Percentiles rank a stretch among this genome's conserved stretches.
Evolutionary conservation across 345 rosid species (phyloP).

Genomic region (Bruguiera parviflora): DNA sequence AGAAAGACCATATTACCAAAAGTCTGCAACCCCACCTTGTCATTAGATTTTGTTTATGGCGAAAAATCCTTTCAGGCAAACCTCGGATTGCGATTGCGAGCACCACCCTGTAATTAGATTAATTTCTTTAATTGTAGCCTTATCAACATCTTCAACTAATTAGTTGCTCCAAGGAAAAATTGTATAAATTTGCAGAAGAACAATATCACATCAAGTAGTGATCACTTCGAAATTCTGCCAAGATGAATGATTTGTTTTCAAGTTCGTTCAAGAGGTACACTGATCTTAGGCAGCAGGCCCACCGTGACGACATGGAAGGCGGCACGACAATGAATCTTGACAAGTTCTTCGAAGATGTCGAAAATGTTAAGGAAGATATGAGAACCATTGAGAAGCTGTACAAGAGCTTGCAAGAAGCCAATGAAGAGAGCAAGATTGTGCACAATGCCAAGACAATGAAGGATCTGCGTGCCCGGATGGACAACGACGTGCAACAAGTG

Average conservation of each 20-base stretch:
- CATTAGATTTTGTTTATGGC: too few species aligned
- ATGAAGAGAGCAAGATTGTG: conserved; percentile 61
- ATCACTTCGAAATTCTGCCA: not conserved
- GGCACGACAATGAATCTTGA: conserved; percentile 56
- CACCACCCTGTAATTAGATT: too few species aligned
- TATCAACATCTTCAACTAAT: too few species aligned
- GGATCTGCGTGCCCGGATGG: conserved; percentile 57
- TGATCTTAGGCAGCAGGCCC: conserved; percentile 55
- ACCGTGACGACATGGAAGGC: conserved; percentile 61
- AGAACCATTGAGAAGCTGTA: conserved; percentile 47
- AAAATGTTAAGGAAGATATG: conserved; percentile 70
- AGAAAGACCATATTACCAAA: too few species aligned
- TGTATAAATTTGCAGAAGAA: too few species aligned
- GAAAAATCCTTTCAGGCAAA: too few species aligned
- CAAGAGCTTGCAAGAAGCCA: conserved; percentile 67
- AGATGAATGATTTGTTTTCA: conserved; percentile 81
- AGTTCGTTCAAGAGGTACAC: conserved; percentile 73
- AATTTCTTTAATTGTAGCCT: too few species aligned
- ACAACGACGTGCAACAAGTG: conserved; percentile 56
- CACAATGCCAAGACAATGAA: conserved; percentile 68
- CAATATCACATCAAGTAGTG: too few species aligned
- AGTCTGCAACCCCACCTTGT: too few species aligned
- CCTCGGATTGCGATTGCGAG: too few species aligned
- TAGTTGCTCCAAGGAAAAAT: too few species aligned
- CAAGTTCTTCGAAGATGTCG: conserved; percentile 73